These are phyloP conservation scores for Sporobolomyces roseus DNA, from an alignment of 768 basidiomycete species.

Conservation along the genomic window DNA sequence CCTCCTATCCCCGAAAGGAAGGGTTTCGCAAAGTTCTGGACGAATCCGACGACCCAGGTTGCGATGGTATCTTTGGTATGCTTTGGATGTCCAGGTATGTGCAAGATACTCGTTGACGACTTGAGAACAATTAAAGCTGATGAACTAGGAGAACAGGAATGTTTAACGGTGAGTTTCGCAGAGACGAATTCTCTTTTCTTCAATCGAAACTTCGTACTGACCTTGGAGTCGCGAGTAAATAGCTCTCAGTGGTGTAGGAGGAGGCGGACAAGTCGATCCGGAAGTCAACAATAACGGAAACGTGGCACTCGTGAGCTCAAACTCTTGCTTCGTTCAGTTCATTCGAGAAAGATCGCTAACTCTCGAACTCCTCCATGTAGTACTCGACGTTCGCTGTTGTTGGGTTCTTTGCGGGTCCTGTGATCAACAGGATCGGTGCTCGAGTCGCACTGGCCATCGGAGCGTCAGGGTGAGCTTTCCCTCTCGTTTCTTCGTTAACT, in stretches of 20 bases:
- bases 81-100: constrained; percentile 28
- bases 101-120: too few species aligned
- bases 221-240: neutral
- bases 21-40: neutral
- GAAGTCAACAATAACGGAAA: constrained; percentile 63
- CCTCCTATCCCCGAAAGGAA: constrained; percentile 19
- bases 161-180: constrained; percentile 15
- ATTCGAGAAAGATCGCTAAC: too few species aligned
- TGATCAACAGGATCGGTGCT: constrained; percentile 78
- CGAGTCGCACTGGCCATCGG: constrained; percentile 69
- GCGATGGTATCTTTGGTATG: constrained; percentile 25
- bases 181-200: neutral
- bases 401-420: constrained; percentile 65
- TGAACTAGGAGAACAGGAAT: neutral
- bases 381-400: constrained; percentile 63
- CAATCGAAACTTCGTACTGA: neutral
- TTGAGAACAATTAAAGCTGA: too few species aligned
- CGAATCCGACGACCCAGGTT: constrained; percentile 14
- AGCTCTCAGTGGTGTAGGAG: constrained; percentile 58
- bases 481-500: too few species aligned
- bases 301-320: constrained; percentile 15
- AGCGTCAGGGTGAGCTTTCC: too few species aligned
- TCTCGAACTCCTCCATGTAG: constrained; percentile 44
- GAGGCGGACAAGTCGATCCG: constrained; percentile 60
- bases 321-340: too few species aligned